These are phyloP conservation scores for Dacryopinax primogenitus DNA, from an alignment of 768 basidiomycete genomes.

Conservation along the genomic window DNA sequence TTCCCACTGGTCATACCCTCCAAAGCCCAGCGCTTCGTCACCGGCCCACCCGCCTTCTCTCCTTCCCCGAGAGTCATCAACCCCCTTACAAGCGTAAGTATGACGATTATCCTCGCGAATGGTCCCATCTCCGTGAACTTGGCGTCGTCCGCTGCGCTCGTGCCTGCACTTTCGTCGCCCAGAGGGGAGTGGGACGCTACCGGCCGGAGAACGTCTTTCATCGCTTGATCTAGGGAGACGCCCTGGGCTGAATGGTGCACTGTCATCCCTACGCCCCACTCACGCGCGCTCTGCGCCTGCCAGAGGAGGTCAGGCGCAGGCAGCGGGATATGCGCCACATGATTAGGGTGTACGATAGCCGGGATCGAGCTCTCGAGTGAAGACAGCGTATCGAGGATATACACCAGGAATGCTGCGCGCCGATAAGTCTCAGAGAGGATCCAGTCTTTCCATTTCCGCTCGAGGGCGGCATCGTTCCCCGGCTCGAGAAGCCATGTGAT, in stretches of 20 bases:
- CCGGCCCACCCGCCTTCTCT: conserved; percentile 17
- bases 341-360: conserved; percentile 22
- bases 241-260: conserved; percentile 19
- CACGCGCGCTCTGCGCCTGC: conserved; percentile 25
- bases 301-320: conserved; percentile 30
- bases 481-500: conserved; percentile 17
- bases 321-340: conserved; percentile 26
- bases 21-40: conserved; percentile 16
- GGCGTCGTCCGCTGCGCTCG: conserved; percentile 20
- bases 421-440: conserved; percentile 28
- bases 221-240: conserved; percentile 23
- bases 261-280: conserved; percentile 25
- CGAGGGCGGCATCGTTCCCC: conserved; percentile 20
- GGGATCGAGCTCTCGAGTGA: conserved; percentile 27
- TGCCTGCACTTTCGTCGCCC: neutral
- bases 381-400: conserved; percentile 29
- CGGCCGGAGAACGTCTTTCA: conserved; percentile 22
- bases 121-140: conserved; percentile 26
- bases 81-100: conserved; percentile 27
- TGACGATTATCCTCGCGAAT: conserved; percentile 27
- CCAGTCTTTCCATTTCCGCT: conserved; percentile 28
- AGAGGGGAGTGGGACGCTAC: neutral
- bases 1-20: conserved; percentile 12
- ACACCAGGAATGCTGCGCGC: conserved; percentile 27
- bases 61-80: conserved; percentile 29